A percentile compares a stretch with the other conserved stretches of the same genome.
Evolutionary conservation across 176 grass and related monocot species (phyloP).

Genomic region (Carex myosuroides): DNA sequence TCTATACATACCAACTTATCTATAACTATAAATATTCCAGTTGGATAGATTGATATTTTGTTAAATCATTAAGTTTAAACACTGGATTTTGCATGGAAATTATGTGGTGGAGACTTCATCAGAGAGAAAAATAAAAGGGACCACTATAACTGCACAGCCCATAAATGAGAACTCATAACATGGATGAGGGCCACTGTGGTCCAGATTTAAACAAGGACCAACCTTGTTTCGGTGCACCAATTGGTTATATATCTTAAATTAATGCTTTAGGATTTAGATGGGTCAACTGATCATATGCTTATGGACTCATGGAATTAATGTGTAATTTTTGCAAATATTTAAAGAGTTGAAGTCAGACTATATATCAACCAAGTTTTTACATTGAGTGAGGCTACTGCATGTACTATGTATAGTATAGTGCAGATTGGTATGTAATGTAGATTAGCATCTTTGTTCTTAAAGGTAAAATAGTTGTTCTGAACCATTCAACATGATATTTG

Average conservation of each 20-base stretch:
- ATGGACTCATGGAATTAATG: background rate
- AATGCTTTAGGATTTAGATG: slow-evolving; percentile 5
- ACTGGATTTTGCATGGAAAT: slow-evolving; percentile 4
- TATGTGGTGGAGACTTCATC: background rate
- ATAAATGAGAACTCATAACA: slow-evolving; percentile 16
- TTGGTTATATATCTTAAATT: background rate
- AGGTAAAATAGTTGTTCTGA: too few relatives aligned
- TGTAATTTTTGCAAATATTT: background rate
- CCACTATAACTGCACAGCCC: slow-evolving; percentile 9
- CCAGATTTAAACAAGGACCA: slow-evolving; percentile 13
- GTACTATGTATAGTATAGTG: too few relatives aligned
- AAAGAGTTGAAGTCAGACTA: background rate
- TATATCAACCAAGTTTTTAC: background rate
- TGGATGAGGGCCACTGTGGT: slow-evolving; percentile 20
- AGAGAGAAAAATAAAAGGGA: background rate
- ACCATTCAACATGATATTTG: too few relatives aligned
- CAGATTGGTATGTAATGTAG: too few relatives aligned
- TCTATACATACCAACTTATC: slow-evolving; percentile 1
- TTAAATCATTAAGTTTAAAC: background rate
- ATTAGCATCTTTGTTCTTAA: too few relatives aligned
- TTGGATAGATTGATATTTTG: background rate
- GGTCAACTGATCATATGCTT: background rate
- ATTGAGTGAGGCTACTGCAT: background rate
- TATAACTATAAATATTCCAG: background rate
- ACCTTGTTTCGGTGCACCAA: background rate